phyloP scores from a whole-genome alignment of 2,329 filamentous ascomycete species.

The Calonectria pseudoreteaudii region DNA sequence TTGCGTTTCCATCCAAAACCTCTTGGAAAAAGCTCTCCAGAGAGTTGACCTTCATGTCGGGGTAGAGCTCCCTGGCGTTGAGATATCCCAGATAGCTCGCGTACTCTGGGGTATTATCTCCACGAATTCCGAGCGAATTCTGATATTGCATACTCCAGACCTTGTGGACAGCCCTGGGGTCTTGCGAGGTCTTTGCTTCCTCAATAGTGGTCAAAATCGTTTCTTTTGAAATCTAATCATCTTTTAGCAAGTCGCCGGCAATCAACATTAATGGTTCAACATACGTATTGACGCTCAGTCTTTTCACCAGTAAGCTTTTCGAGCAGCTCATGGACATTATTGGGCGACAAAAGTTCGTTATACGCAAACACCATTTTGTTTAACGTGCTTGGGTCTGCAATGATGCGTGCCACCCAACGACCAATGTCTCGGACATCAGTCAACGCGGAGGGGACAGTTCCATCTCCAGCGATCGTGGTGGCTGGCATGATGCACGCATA shows the following conservation, averaged over 20 bases:
- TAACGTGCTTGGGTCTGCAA: conserved; percentile 60
- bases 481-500: conserved; percentile 45
- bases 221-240: not conserved
- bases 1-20: not conserved
- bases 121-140: conserved; percentile 43
- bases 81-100: conserved; percentile 68
- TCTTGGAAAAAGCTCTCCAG: not conserved
- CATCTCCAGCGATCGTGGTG: conserved; percentile 56
- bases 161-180: not conserved
- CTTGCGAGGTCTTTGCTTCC: not conserved
- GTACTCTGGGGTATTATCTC: conserved; percentile 64
- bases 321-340: conserved; percentile 57
- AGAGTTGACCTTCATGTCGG: conserved; percentile 33
- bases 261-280: not conserved
- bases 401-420: conserved; percentile 60
- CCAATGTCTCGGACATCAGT: conserved; percentile 65
- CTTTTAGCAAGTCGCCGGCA: not conserved
- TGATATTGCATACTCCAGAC: not conserved
- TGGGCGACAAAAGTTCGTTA: conserved; percentile 57
- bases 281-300: conserved; percentile 39
- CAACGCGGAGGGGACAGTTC: conserved; percentile 55
- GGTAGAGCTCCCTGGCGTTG: conserved; percentile 64
- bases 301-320: conserved; percentile 63
- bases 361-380: conserved; percentile 64
- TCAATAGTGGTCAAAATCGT: not conserved